A percentile compares a stretch with the other conserved stretches of the same genome.
These are phyloP conservation scores for Crassisporium funariophilum DNA, from an alignment of 768 basidiomycete species.

Conservation along the genomic window DNA sequence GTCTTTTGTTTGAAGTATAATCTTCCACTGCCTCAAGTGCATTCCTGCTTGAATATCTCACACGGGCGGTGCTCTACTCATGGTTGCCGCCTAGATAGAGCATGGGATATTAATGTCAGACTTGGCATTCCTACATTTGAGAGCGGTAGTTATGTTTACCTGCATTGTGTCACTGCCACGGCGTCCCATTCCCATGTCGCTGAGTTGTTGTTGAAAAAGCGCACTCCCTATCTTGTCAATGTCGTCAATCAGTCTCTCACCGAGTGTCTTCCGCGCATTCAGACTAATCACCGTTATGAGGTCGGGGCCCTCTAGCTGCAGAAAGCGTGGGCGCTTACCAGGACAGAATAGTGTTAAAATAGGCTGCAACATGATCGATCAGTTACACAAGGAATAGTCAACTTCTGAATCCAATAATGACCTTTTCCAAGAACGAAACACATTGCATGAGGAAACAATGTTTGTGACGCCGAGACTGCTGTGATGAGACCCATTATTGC, in stretches of 20 bases:
- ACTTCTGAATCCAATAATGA: slow-evolving; percentile 1
- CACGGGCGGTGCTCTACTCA: too few species aligned
- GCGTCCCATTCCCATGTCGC: background rate
- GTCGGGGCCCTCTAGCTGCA: background rate
- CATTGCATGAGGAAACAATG: slow-evolving; percentile 1
- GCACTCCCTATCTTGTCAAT: slow-evolving; percentile 1
- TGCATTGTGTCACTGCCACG: too few species aligned
- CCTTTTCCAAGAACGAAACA: slow-evolving; percentile 18
- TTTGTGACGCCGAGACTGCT: slow-evolving; percentile 4
- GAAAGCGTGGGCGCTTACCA: slow-evolving; percentile 3
- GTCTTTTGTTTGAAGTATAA: too few species aligned
- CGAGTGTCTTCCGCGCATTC: slow-evolving; percentile 6
- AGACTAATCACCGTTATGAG: too few species aligned
- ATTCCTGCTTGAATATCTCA: too few species aligned
- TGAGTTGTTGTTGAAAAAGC: background rate
- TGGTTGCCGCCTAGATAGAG: too few species aligned
- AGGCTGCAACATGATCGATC: too few species aligned
- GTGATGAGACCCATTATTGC: too few species aligned
- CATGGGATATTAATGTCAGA: too few species aligned
- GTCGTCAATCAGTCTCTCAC: background rate
- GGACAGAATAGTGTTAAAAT: slow-evolving; percentile 13
- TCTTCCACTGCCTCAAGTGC: too few species aligned
- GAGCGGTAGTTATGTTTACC: background rate
- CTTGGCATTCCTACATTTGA: slow-evolving; percentile 1
- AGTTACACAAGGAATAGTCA: too few species aligned